phyloP scores from a whole-genome alignment of 768 basidiomycete genomes.

The Pleurotus salmoneostramineus region DNA sequence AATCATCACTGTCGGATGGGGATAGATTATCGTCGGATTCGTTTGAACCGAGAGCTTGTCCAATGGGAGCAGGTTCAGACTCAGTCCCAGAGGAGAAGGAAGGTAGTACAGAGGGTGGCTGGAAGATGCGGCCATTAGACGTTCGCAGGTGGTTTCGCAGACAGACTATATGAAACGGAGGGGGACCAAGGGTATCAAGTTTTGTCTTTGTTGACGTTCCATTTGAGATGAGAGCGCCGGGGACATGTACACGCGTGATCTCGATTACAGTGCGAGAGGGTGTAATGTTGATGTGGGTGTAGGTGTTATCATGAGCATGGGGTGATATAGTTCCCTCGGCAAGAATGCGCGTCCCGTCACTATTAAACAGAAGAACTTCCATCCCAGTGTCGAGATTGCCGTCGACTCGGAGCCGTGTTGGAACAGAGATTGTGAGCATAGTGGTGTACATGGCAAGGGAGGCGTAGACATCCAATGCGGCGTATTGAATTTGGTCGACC shows the following conservation, averaged over 20 bases:
- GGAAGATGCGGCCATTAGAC: neutral
- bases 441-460: conserved; percentile 11
- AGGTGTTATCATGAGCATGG: neutral
- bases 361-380: neutral
- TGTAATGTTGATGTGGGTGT: conserved; percentile 1
- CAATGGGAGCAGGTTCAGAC: neutral
- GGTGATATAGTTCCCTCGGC: neutral
- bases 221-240: neutral
- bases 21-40: no score
- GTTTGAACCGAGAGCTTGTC: no score
- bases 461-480: conserved; percentile 16
- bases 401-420: neutral
- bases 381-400: conserved; percentile 4
- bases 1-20: no score
- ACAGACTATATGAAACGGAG: conserved; percentile 4
- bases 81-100: neutral
- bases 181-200: neutral
- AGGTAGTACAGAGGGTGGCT: neutral
- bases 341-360: neutral
- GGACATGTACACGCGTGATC: neutral
- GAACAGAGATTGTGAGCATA: conserved; percentile 8
- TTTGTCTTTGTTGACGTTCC: neutral
- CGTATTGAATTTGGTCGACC: conserved; percentile 15
- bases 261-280: conserved; percentile 19
- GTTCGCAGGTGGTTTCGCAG: conserved; percentile 1